Base-by-base conservation (phyloP, 768 basidiomycete genomes). In the Rossbeevera mucosa region DNA sequence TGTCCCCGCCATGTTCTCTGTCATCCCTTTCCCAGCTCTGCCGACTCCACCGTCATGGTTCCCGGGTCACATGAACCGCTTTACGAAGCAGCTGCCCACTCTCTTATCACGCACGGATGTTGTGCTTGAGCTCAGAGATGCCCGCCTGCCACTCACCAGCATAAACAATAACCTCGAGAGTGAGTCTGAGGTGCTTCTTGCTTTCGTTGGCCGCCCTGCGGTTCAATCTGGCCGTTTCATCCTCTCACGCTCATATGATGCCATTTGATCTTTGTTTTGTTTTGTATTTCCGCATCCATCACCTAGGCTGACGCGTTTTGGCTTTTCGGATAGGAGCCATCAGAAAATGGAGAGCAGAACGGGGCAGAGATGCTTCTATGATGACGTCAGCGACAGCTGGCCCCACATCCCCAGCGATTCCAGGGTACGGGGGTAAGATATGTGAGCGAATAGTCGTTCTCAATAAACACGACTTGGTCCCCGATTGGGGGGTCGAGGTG, bases 21-120 rank as follows among this genome's bases (percentile, higher is more conserved):
- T 59, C 59, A 59, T 77, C 44, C 66, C 68, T 30, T 69, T 74
- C 53, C 76, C 78, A 51, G 70, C 71, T 50, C 78, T 93, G 21
- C 83, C 88, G 41, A 71, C 74, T 43, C 85, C 91, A 26, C 86
- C 87, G 47, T 94, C 93, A 77, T 96, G 93, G 93, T 95, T 86
- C 72, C 91, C 91, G 22, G 94, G 94, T 29, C 94, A 97, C 71
- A 97, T 96, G 94, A 86, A 83, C 71, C 81, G 84, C 62, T 95
- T 95, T 66, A 80, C 85, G 40, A 79, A 84, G 55, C 80, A 81
- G 66, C 74, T 96, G 40, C 90, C 92, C 18, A 72, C 78, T 18
- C 74, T 93, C 53, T 79, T 97, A 38, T 80, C 84, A 28, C 83
- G 84, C 55, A 91, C 91, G 29, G 88, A 94, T 63, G 83, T 98